Evolutionary conservation across 495 filamentous ascomycete species (phyloP), one percentile per base, ranked within the genome.

Genomic region (Lichina pygmaea): DNA sequence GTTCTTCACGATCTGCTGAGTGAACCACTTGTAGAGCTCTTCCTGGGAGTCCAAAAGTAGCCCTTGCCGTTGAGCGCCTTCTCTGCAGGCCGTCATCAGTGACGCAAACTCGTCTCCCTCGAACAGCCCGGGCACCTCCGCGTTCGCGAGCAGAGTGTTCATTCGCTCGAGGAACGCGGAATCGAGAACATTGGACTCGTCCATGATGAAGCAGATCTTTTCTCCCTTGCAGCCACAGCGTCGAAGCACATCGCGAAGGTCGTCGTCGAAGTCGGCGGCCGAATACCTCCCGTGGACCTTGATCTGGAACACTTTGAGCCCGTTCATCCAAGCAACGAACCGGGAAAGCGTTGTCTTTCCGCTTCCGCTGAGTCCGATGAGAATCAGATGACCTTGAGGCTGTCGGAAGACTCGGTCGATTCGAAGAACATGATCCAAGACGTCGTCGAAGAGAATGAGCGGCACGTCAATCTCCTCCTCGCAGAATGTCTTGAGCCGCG

Each of bases 141-240:
- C 89, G 56, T 99, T 99, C 47, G 89, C 89, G 45, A 99, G 73
- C 17, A 99, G 66, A 1, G 89, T 99, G 51, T 99, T 99, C 89
- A 99, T 99, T 48, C 91, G 75, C 58, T 99, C 89, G 50, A 99
- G 59, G 73, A 99, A 99, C 34, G 86, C 89, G 12, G 89, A 99
- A 55, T 99, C 89, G 3, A 99, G 71, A 15, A 99, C 89, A 54
- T 99, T 99, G 7, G 85, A 78, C 65, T 99, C 89, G 53, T 99
- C 89, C 89, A 99, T 93, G 62, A 99, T 91, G 63, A 99, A 99
- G 64, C 91, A 95, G 38, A 99, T 91, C 66, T 94, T 99, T 58
- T 99, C 89, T 34, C 89, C 89, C 61, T 91, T 94, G 64, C 91
- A 95, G 43, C 89, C 89, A 50, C 80, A 86, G 41, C 89, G 72